Conservation (phyloP, 2,329 filamentous ascomycete genomes). For the Botrytis medusae region DNA sequence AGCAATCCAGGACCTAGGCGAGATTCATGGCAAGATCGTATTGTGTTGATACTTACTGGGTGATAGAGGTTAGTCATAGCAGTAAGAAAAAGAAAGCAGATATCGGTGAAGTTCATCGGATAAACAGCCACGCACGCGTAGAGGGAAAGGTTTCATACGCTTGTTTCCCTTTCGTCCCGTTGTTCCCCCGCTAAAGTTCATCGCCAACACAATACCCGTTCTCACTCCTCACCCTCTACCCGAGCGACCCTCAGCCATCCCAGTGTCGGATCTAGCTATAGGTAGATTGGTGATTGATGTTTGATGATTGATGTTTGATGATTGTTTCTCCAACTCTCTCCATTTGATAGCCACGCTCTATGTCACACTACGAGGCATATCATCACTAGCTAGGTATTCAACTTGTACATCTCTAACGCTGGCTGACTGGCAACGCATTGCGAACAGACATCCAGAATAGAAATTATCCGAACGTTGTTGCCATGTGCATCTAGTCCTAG, state of each 20-base stretch:
- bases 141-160: neutral
- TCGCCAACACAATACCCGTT: neutral
- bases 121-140: neutral
- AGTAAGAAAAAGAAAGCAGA: neutral
- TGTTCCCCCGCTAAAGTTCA: neutral
- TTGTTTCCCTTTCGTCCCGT: neutral
- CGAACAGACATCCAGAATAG: neutral
- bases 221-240: neutral
- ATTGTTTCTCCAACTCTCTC: neutral
- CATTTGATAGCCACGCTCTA: neutral
- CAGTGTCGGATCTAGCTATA: neutral
- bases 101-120: neutral
- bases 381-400: neutral
- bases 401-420: neutral
- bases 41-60: neutral
- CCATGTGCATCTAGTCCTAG: neutral
- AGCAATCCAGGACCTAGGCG: neutral
- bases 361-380: neutral
- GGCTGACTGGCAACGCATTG: neutral
- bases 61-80: neutral
- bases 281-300: neutral
- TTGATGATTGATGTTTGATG: neutral
- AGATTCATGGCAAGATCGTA: neutral
- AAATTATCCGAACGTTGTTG: neutral
- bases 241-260: neutral